Evolutionary conservation across 176 grass and related monocot species (phyloP).

Genomic region (Rhynchospora breviuscula): DNA sequence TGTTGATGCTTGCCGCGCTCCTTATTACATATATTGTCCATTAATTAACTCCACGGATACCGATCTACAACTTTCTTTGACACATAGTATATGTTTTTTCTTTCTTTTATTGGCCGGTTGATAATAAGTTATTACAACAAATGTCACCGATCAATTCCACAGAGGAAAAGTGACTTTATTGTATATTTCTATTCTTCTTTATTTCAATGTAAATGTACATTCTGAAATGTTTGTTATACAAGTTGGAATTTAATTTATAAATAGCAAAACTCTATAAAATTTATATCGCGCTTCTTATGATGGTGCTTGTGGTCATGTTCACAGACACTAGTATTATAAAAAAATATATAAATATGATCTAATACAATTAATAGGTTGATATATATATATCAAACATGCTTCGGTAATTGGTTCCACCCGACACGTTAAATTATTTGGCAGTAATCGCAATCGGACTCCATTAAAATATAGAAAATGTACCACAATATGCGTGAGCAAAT

Average conservation of each 20-base stretch:
- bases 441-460: no score
- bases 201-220: neutral
- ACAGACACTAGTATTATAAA: no score
- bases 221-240: neutral
- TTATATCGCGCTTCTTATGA: neutral
- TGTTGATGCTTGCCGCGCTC: slow-evolving; percentile 42
- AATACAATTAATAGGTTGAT: neutral
- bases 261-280: no score
- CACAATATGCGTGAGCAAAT: no score
- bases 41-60: neutral
- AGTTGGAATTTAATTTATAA: no score
- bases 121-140: neutral
- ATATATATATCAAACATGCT: no score
- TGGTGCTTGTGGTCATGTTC: neutral
- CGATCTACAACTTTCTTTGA: neutral
- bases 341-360: neutral
- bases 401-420: no score
- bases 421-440: no score
- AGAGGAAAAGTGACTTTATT: neutral
- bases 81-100: neutral
- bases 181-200: neutral
- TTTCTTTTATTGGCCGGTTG: no score
- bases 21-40: slow-evolving; percentile 37
- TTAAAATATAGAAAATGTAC: no score
- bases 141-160: neutral